These are phyloP conservation scores for Suhomyces kunorum DNA, from an alignment of 1,139 yeast species.

Conservation along the genomic window DNA sequence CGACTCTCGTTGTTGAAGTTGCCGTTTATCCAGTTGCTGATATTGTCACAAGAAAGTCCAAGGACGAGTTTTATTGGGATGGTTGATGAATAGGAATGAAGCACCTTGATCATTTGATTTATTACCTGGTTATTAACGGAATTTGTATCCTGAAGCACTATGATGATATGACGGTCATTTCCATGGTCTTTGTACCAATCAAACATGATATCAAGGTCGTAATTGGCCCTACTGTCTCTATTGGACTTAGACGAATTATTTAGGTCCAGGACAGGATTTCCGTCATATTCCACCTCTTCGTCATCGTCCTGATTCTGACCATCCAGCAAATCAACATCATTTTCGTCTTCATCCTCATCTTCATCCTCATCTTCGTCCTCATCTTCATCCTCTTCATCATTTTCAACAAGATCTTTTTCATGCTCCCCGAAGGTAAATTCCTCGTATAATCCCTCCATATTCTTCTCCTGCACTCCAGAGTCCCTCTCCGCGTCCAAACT, in stretches of 20 bases:
- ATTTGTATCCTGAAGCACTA: conserved; percentile 67
- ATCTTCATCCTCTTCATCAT: conserved; percentile 18
- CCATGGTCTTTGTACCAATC: conserved; percentile 40
- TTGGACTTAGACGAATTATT: too few species aligned
- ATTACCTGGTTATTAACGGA: conserved; percentile 55
- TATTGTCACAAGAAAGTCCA: conserved; percentile 54
- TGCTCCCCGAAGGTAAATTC: conserved; percentile 6
- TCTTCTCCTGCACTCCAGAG: too few species aligned
- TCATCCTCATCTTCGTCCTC: conserved; percentile 10
- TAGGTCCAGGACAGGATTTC: too few species aligned
- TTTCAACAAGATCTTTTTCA: conserved; percentile 13
- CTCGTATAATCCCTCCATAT: too few species aligned
- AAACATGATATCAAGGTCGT: conserved; percentile 54
- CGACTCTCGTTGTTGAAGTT: conserved; percentile 37
- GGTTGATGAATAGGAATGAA: conserved; percentile 39
- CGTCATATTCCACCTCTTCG: neutral
- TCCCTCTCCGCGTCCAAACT: too few species aligned
- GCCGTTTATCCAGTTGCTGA: conserved; percentile 39
- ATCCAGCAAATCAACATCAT: too few species aligned
- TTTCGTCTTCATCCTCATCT: neutral
- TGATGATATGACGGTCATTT: conserved; percentile 29
- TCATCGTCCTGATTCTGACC: too few species aligned
- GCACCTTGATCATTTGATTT: conserved; percentile 48
- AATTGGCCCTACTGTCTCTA: conserved; percentile 40
- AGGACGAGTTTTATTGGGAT: conserved; percentile 50